A percentile compares a stretch with the other conserved stretches of the same genome.
Evolutionary conservation across 2,329 filamentous ascomycete genomes (phyloP).

Genomic region (Cercospora berteroae): DNA sequence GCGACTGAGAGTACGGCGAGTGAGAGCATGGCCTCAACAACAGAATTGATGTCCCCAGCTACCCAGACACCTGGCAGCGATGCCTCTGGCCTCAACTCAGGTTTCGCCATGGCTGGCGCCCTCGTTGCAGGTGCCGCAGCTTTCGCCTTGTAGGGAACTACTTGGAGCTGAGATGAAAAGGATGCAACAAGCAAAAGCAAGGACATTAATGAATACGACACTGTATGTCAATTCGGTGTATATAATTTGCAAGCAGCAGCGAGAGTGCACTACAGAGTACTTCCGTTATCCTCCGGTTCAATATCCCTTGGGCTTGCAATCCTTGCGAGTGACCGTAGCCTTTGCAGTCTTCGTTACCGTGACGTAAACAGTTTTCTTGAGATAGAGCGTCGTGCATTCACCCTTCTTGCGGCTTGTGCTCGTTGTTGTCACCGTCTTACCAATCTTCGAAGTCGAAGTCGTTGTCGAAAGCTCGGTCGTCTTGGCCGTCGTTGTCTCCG

Average conservation of each 20-base stretch:
- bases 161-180: not conserved
- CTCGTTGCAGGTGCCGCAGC: conserved; percentile 7
- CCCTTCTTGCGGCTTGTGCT: not conserved
- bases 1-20: too few relatives aligned
- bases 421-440: not conserved
- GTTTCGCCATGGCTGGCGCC: conserved; percentile 10
- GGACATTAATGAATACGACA: not conserved
- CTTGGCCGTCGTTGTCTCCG: not conserved
- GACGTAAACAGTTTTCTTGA: not conserved
- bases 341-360: not conserved
- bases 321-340: not conserved
- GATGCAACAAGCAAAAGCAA: not conserved
- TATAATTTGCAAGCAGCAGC: not conserved
- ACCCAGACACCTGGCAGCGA: not conserved
- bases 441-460: not conserved
- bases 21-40: not conserved
- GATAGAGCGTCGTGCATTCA: not conserved
- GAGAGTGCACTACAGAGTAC: not conserved
- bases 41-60: not conserved
- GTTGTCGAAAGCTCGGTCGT: not conserved
- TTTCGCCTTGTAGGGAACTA: conserved; percentile 4
- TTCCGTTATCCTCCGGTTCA: not conserved
- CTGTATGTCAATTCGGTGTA: not conserved
- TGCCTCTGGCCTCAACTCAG: conserved; percentile 4
- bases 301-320: not conserved